Percentiles rank a stretch among this genome's conserved stretches.
These are phyloP conservation scores for Diplodia scrobiculata DNA, from an alignment of 2,329 filamentous ascomycete species.

Conservation along the genomic window DNA sequence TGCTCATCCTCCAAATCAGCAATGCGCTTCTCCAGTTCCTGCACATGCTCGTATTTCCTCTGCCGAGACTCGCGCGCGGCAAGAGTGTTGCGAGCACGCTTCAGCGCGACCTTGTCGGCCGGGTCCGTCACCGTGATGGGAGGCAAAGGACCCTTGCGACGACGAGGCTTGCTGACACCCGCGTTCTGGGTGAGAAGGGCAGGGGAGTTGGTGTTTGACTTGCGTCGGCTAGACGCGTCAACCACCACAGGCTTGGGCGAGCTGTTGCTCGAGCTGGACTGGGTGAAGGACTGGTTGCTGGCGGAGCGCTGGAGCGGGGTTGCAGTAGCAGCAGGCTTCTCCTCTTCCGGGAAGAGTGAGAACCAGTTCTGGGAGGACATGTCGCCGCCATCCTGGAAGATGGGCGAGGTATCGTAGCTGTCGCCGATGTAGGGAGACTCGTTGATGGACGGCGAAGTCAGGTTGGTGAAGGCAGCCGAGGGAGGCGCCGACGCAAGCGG, in stretches of 20 bases:
- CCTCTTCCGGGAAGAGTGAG: conserved; percentile 67
- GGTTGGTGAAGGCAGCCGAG: conserved; percentile 76
- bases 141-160: conserved; percentile 78
- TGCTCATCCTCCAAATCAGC: conserved; percentile 62
- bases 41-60: conserved; percentile 76
- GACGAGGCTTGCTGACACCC: conserved; percentile 68
- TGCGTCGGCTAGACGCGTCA: conserved; percentile 39
- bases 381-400: conserved; percentile 62
- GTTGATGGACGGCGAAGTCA: conserved; percentile 79
- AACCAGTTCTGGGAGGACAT: conserved; percentile 68
- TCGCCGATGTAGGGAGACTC: conserved; percentile 74
- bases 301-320: conserved; percentile 47
- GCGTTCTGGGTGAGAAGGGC: conserved; percentile 63
- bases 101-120: conserved; percentile 74
- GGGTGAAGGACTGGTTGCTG: conserved; percentile 44
- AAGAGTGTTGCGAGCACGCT: conserved; percentile 90
- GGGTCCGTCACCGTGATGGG: conserved; percentile 73
- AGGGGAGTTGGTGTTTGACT: conserved; percentile 50
- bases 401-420: conserved; percentile 75
- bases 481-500: conserved; percentile 74
- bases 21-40: conserved; percentile 73
- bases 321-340: conserved; percentile 38
- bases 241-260: conserved; percentile 41
- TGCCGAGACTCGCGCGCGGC: conserved; percentile 91
- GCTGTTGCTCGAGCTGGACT: conserved; percentile 42